phyloP scores from a whole-genome alignment of 1,284 basidiomycete species.

The Austroboletus niveus region DNA sequence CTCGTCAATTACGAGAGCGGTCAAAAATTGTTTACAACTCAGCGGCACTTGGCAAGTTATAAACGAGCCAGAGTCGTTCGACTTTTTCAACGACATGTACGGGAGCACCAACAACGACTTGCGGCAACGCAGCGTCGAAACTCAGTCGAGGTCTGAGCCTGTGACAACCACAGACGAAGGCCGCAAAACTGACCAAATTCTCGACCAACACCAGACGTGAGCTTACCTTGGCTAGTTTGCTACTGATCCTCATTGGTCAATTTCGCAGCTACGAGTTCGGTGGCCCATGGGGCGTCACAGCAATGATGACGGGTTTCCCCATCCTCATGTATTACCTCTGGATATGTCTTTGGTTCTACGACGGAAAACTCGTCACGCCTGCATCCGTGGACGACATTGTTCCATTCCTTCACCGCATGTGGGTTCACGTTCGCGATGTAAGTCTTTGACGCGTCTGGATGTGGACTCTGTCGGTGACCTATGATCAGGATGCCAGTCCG shows the following conservation, averaged over 20 bases:
- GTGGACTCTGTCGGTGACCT: background rate
- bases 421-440: slow-evolving; percentile 78
- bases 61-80: slow-evolving; percentile 12
- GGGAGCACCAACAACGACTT: slow-evolving; percentile 20
- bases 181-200: slow-evolving; percentile 49
- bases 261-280: slow-evolving; percentile 87
- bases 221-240: slow-evolving; percentile 23
- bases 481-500: slow-evolving; percentile 81
- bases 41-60: slow-evolving; percentile 15
- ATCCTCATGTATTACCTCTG: slow-evolving; percentile 96
- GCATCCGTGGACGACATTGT: slow-evolving; percentile 67
- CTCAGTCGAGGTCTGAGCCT: background rate
- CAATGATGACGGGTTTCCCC: slow-evolving; percentile 96
- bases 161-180: slow-evolving; percentile 31
- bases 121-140: slow-evolving; percentile 28
- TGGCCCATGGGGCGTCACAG: slow-evolving; percentile 86
- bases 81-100: slow-evolving; percentile 25
- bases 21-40: slow-evolving; percentile 11
- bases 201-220: slow-evolving; percentile 75
- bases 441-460: slow-evolving; percentile 24
- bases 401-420: slow-evolving; percentile 85
- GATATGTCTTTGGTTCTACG: slow-evolving; percentile 97
- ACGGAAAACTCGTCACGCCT: slow-evolving; percentile 83
- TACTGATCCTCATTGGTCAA: slow-evolving; percentile 11
- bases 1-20: slow-evolving; percentile 17